These are phyloP conservation scores for Quercus phellos DNA, from an alignment of 331 rosid species.

Conservation along the genomic window DNA sequence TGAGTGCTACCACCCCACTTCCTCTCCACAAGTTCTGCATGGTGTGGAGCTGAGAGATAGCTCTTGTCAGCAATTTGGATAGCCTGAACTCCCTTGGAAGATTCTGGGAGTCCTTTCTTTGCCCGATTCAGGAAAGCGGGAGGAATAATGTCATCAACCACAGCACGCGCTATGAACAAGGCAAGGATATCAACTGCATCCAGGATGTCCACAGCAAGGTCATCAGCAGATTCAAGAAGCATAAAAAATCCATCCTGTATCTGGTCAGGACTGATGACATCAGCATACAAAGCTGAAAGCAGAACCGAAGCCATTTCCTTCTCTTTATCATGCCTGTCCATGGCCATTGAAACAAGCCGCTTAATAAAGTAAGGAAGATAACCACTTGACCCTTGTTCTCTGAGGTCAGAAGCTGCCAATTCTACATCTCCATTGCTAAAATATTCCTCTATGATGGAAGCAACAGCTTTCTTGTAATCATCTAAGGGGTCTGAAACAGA, in stretches of 20 bases:
- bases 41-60: slow-evolving; percentile 98
- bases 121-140: slow-evolving; percentile 90
- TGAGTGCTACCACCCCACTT: slow-evolving; percentile 99
- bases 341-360: slow-evolving; percentile 87
- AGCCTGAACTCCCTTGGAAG: slow-evolving; percentile 83
- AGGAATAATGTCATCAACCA: slow-evolving; percentile 95
- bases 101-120: slow-evolving; percentile 74
- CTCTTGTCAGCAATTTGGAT: slow-evolving; percentile 86
- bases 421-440: slow-evolving; percentile 85
- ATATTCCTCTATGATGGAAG: slow-evolving; percentile 78
- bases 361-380: slow-evolving; percentile 88
- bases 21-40: slow-evolving; percentile 93
- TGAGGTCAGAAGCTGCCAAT: slow-evolving; percentile 80
- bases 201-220: slow-evolving; percentile 89
- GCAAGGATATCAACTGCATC: slow-evolving; percentile 95
- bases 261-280: slow-evolving; percentile 86
- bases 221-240: slow-evolving; percentile 93
- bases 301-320: slow-evolving; percentile 98
- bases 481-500: slow-evolving; percentile 81
- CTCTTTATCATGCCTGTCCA: slow-evolving; percentile 98
- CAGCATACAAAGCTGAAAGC: slow-evolving; percentile 90
- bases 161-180: slow-evolving; percentile 92
- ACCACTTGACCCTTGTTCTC: slow-evolving; percentile 83
- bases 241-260: slow-evolving; percentile 91
- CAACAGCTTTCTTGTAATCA: slow-evolving; percentile 87